These are phyloP conservation scores for Aureococcus anophagefferens DNA, from an alignment of 108 stramenopile species.

Conservation along the genomic window DNA sequence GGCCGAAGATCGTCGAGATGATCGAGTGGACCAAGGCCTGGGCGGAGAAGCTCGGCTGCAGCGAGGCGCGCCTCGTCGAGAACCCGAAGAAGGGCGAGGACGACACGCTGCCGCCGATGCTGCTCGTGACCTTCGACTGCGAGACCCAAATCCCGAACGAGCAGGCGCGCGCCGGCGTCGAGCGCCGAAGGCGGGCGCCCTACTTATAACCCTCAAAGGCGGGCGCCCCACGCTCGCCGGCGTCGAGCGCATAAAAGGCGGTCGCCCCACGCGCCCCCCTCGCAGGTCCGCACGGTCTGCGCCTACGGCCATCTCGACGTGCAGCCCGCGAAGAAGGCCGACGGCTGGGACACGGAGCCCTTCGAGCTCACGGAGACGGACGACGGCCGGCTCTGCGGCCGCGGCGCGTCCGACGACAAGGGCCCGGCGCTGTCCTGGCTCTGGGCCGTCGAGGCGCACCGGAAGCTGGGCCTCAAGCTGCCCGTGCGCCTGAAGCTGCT, in stretches of 20 bases:
- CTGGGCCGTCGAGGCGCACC: conserved; percentile 64
- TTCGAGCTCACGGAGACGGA: conserved; percentile 53
- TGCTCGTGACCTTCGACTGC: conserved; percentile 54
- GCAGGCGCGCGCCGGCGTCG: too few species aligned
- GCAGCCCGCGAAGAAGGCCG: conserved; percentile 57
- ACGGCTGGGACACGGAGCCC: conserved; percentile 72
- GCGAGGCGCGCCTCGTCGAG: conserved; percentile 25
- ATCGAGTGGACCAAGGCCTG: conserved; percentile 56
- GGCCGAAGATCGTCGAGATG: conserved; percentile 56
- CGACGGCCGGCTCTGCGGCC: conserved; percentile 61
- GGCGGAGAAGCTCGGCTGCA: conserved; percentile 51
- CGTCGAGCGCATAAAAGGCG: too few species aligned
- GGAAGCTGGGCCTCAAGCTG: conserved; percentile 43
- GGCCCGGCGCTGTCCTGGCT: conserved; percentile 69
- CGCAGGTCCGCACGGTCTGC: conserved; percentile 45
- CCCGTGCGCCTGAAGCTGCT: conserved; percentile 66
- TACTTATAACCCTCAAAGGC: too few species aligned
- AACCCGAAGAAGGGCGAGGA: conserved; percentile 46
- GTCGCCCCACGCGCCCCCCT: too few species aligned
- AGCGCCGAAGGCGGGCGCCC: too few species aligned
- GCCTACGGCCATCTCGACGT: conserved; percentile 68
- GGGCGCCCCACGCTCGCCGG: too few species aligned
- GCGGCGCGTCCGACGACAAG: conserved; percentile 70
- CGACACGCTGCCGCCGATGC: conserved; percentile 44
- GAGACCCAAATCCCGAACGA: conserved; percentile 36